These are phyloP conservation scores for Hortaea sp. DNA, from an alignment of 2,329 filamentous ascomycete species.

Conservation along the genomic window DNA sequence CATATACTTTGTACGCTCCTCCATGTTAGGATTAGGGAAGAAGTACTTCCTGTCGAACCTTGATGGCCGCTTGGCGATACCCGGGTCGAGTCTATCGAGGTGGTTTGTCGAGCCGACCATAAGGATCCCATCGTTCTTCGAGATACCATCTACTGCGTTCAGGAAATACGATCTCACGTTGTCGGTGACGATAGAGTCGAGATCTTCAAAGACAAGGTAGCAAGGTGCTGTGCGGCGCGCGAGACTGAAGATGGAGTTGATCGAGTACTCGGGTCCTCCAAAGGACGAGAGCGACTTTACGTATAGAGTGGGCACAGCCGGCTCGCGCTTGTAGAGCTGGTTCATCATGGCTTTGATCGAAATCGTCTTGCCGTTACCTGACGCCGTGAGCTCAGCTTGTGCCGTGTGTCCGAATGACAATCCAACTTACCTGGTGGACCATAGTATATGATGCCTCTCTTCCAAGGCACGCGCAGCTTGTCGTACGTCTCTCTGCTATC, in stretches of 20 bases:
- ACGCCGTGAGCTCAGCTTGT: conserved; percentile 16
- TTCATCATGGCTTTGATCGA: conserved; percentile 60
- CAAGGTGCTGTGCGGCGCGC: conserved; percentile 56
- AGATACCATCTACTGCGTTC: conserved; percentile 62
- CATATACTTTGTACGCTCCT: conserved; percentile 50
- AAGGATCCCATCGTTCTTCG: conserved; percentile 59
- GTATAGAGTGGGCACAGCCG: conserved; percentile 50
- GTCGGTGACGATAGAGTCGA: conserved; percentile 56
- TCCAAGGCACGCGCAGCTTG: conserved; percentile 57
- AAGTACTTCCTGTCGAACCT: conserved; percentile 59
- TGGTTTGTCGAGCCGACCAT: conserved; percentile 39
- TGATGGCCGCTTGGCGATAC: conserved; percentile 52
- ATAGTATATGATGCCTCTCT: conserved; percentile 57
- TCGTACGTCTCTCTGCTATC: conserved; percentile 48
- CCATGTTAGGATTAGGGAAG: conserved; percentile 48
- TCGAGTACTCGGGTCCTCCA: conserved; percentile 46
- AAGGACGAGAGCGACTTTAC: conserved; percentile 44
- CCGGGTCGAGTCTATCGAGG: conserved; percentile 56
- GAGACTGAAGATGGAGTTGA: conserved; percentile 46
- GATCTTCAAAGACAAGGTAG: conserved; percentile 61
- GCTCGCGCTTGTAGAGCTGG: conserved; percentile 44
- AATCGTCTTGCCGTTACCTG: conserved; percentile 57
- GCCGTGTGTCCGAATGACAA: not conserved
- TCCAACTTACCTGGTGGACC: conserved; percentile 33
- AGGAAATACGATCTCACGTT: conserved; percentile 57